Conservation (phyloP, 345 rosid genomes). For the Excoecaria agallocha region DNA sequence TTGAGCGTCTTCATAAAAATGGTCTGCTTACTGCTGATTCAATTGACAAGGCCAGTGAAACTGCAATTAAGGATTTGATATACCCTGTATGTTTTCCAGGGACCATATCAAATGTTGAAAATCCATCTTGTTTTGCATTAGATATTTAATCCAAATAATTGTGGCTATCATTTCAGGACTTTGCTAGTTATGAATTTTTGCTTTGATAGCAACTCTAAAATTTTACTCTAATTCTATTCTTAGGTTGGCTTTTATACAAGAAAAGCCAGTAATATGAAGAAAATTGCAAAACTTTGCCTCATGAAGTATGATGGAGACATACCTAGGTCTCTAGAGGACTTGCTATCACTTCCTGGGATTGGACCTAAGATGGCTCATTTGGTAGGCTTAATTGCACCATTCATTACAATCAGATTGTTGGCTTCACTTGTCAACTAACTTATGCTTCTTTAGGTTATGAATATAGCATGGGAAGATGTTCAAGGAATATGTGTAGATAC, state of each 20-base stretch:
- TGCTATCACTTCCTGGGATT: conserved; percentile 87
- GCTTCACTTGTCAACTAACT: background rate
- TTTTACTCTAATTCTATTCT: background rate
- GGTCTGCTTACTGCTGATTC: conserved; percentile 76
- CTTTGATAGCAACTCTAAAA: background rate
- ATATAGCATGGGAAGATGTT: conserved; percentile 79
- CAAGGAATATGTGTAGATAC: conserved; percentile 96
- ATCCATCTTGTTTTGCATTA: background rate
- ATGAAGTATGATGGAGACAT: conserved; percentile 75
- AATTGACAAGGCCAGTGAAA: conserved; percentile 77
- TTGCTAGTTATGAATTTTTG: background rate
- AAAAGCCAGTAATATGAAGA: conserved; percentile 86
- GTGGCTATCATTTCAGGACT: background rate
- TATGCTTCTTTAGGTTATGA: conserved; percentile 67
- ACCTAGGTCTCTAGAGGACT: conserved; percentile 79
- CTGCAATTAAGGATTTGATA: conserved; percentile 66
- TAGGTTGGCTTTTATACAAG: conserved; percentile 94
- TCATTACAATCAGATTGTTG: conserved; percentile 2
- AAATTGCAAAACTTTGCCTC: conserved; percentile 83
- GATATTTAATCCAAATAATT: conserved; percentile 4
- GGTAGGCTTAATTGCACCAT: conserved; percentile 28
- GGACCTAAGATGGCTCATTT: conserved; percentile 82
- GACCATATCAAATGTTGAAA: conserved; percentile 11
- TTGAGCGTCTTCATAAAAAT: conserved; percentile 70
- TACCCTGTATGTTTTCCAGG: conserved; percentile 56